Base-by-base conservation (phyloP, 371 early-diverging fungal species). In the Mortierella sp. region DNA sequence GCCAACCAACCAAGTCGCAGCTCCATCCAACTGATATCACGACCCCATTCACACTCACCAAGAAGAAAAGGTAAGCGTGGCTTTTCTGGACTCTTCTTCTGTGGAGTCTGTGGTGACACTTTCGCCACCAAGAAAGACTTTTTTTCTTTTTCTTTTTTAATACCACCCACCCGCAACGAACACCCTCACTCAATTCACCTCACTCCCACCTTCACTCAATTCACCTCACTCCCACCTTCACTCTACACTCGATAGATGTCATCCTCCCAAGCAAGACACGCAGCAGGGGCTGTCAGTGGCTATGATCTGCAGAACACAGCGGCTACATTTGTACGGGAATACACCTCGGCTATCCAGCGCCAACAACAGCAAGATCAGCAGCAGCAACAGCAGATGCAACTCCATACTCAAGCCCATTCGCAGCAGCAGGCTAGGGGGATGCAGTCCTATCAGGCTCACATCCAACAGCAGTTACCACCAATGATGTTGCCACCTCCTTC, bases 401-500 rank as follows among this genome's bases (percentile, higher is more conserved):
- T 66, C 43, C 74, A 70, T 16, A 58, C 61, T 14, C 86, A 87
- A 12, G 81, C 84, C 25, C 81, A 70, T 43, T 52, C 70, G 23
- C 72, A 73, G 11, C 72, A 72, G 59, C 68, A 74, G 53, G 74
- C 66, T 47, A 75, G 62, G 52, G 44, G 66, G 16, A 53, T 72
- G 25, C 80, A 74, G 30, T 29, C 69, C 15, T 66, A 65, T 48
- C 75, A 62, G 19, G 47, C 68, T 12, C 72, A 68, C 26, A 53
- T 67, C 6, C 73, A 77, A n/a, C 81, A 74, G 23, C 77, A 72
- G 14, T 45, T 76, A 16, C 81, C 77, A 9, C 81, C 84, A 19
- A 62, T 85, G 55, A 86, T 87, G 84, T 70, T 83, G 28, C 87
- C 87, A 50, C 87, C 87, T n/a, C 86, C 87, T 21, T 85, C 86